Percentiles rank a stretch among this genome's conserved stretches.
phyloP scores from a whole-genome alignment of 805 yeast species.

The Monosporozyma aerobia region DNA sequence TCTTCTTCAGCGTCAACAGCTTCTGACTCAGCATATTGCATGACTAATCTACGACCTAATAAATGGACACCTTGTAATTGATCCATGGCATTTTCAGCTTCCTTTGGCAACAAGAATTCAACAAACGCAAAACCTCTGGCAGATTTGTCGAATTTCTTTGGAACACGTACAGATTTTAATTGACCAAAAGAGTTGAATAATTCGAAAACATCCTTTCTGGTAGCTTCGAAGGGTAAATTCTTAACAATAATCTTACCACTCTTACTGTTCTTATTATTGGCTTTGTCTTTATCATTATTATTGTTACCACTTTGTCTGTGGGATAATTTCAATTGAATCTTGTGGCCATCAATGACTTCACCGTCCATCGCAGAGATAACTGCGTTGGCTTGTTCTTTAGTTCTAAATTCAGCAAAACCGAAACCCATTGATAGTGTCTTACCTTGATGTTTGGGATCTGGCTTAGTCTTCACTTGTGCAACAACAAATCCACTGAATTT shows the following conservation, averaged over 20 bases:
- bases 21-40: constrained; percentile 84
- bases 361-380: constrained; percentile 73
- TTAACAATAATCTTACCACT: constrained; percentile 83
- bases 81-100: constrained; percentile 90
- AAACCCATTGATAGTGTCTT: constrained; percentile 88
- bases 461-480: constrained; percentile 78
- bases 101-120: constrained; percentile 77
- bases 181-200: constrained; percentile 92
- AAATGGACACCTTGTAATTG: constrained; percentile 93
- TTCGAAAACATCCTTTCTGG: constrained; percentile 86
- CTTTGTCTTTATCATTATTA: constrained; percentile 17
- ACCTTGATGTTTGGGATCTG: constrained; percentile 67
- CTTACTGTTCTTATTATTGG: constrained; percentile 30
- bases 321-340: constrained; percentile 78
- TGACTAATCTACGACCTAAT: constrained; percentile 85
- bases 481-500: constrained; percentile 69
- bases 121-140: constrained; percentile 98
- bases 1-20: constrained; percentile 81
- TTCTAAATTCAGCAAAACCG: constrained; percentile 86
- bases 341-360: constrained; percentile 77
- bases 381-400: constrained; percentile 65
- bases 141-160: constrained; percentile 87
- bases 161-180: constrained; percentile 88
- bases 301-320: constrained; percentile 50
- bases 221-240: constrained; percentile 94